Evolutionary conservation across 805 yeast genomes (phyloP).

Genomic region (Cyberlindnera americana): DNA sequence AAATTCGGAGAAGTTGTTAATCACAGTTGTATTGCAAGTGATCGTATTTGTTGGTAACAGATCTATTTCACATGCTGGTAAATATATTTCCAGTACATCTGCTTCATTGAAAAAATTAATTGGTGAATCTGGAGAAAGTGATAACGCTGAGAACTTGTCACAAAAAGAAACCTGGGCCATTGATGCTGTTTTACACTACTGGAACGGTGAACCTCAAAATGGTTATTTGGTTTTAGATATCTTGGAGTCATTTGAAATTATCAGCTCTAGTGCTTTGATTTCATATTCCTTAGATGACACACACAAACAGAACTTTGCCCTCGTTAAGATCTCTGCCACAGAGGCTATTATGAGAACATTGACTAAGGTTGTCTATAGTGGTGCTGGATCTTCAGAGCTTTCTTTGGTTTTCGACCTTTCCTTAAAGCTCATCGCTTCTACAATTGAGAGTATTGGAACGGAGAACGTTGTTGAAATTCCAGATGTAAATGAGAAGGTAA

Average conservation of each 20-base stretch:
- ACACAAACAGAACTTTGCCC: constrained; percentile 31
- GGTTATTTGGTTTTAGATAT: constrained; percentile 58
- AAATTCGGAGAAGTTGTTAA: constrained; percentile 42
- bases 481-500: constrained; percentile 26
- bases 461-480: constrained; percentile 26
- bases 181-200: constrained; percentile 54
- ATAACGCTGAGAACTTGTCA: too few relatives aligned
- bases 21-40: constrained; percentile 63
- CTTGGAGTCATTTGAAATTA: constrained; percentile 42
- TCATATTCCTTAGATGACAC: constrained; percentile 39
- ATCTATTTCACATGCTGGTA: constrained; percentile 74
- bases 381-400: constrained; percentile 26
- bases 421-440: constrained; percentile 21
- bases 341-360: constrained; percentile 40
- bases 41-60: constrained; percentile 83
- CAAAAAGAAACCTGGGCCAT: constrained; percentile 43
- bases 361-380: constrained; percentile 24
- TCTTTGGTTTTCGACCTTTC: constrained; percentile 29
- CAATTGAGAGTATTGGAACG: constrained; percentile 20
- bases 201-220: constrained; percentile 64
- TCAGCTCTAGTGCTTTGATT: constrained; percentile 40
- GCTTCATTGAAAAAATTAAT: constrained; percentile 35
- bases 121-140: constrained; percentile 10
- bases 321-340: constrained; percentile 43
- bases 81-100: constrained; percentile 43